Base-by-base conservation (phyloP, 2,329 filamentous ascomycete genomes). In the Trichoderma arundinaceum region DNA sequence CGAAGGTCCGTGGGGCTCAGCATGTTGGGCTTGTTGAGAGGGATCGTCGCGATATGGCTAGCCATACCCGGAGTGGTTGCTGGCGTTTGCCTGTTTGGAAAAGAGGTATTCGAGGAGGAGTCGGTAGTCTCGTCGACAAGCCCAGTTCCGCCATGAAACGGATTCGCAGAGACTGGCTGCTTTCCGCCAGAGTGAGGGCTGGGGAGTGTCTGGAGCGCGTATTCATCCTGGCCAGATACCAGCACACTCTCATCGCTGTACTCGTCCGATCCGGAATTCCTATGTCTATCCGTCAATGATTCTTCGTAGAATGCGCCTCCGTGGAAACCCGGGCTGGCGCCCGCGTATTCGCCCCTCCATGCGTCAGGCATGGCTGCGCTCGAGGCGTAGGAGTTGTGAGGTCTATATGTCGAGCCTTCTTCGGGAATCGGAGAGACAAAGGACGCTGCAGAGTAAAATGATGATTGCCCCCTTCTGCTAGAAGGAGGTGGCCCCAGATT, bases 341-440 rank as follows among this genome's bases (percentile, higher is more conserved):
- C 74, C 0, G 83, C 84, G 12, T 65, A 67, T 7, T 77, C 74
- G 4, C 81, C 84, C 4, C 82, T 86, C 86, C 89, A 92, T 70
- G 82, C 87, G 19, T 87, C 85, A 1, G 90, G 90, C 74, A 92
- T 91, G 0, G 86, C 90, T 41, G 87, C 85, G 70, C 90, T 92
- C 2, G 91, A 92, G 22, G 87, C 90, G 72, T 86, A 89, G 0
- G 90, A 92, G 33, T 82, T 82, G 72, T 87, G 84, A 0, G 87
- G 87, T 62, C 82, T 79, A 3, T 83, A 79, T 28, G 83, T 80
- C 0, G 85, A 82, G 68, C 83, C 86, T 73, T 93, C 90, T 75
- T 93, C 91, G 0, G 88, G 89, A 61, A 94, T 93, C 0, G 91
- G 90, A 0, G 90, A 90, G 32, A 93, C 89, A 67, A 84, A 89